Evolutionary conservation across 352 stramenopile species (phyloP), one percentile per base, ranked within the genome.

Genomic region (Aphanomyces astaci): DNA sequence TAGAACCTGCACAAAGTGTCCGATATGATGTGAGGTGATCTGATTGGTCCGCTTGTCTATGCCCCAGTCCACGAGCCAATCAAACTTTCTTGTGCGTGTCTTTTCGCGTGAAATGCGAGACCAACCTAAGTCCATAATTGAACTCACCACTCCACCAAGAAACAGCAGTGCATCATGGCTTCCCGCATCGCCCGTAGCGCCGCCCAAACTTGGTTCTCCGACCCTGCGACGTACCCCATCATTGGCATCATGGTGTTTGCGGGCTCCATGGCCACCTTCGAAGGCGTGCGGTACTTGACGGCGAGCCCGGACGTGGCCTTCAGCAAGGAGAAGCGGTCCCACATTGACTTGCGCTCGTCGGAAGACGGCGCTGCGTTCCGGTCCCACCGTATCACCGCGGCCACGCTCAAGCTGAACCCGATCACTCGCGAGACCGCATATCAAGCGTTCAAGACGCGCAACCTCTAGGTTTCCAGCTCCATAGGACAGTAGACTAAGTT

Each of bases 361-460:
- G 57, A 65, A 54, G 57, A 65, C 7, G 28, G 57, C 43, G 32
- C 15, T n/a, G 57, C 57, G 7, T 65, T 65, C 33, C 57, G 57
- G 7, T 25, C 57, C 28, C 57, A 65, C 25, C 57, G 57, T 7
- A 28, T 65, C 4, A 19, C 25, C 24, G 15, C 33, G 4, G 57
- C 57, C 3, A 11, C 17, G 5, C 28, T 65, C 10, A 48, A 65
- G 43, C 4, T 24, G 13, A 65, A 65, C 28, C 57, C 17, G 13
- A 65, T 65, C 57, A 65, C 52, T 9, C 52, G 52, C 52, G 27
- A 60, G 19, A 19, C 40, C 40, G 40, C 11, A 48, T 48, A 48
- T 19, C 40, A 48, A 48, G 40, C 40, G 11, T 48, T 48, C 40
- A 48, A 48, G 19, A 19, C 40, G 19, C 40, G 40, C 11, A 48